Percentiles rank a stretch among this genome's conserved stretches.
These are phyloP conservation scores for Hypoxylon fragiforme DNA, from an alignment of 495 filamentous ascomycete species.

Conservation along the genomic window DNA sequence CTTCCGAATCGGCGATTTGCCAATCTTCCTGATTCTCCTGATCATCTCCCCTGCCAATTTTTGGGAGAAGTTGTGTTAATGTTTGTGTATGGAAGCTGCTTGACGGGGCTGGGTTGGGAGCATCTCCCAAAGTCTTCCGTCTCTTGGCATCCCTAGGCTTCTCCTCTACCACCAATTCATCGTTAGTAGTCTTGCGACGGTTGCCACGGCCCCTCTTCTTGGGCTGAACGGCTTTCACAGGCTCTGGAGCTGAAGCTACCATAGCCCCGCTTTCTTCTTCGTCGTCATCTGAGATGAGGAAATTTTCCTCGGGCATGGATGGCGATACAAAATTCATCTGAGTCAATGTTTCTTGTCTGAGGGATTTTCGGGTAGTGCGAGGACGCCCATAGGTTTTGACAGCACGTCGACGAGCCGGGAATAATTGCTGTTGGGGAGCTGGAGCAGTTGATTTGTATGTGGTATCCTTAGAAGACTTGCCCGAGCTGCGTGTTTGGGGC, in stretches of 20 bases:
- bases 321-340: slow-evolving; percentile 50
- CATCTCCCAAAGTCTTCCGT: slow-evolving; percentile 52
- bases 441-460: slow-evolving; percentile 44
- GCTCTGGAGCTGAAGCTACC: slow-evolving; percentile 17
- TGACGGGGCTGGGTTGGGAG: slow-evolving; percentile 33
- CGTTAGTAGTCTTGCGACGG: slow-evolving; percentile 33
- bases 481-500: slow-evolving; percentile 35
- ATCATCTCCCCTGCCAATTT: too few species aligned
- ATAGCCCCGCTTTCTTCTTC: slow-evolving; percentile 20
- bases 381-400: slow-evolving; percentile 47
- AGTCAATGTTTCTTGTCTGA: slow-evolving; percentile 53
- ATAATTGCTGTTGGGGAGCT: slow-evolving; percentile 44
- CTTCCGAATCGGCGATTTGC: slow-evolving; percentile 43
- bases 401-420: slow-evolving; percentile 40
- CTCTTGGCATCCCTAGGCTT: slow-evolving; percentile 29
- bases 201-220: slow-evolving; percentile 24
- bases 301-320: slow-evolving; percentile 20
- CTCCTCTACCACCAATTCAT: slow-evolving; percentile 22
- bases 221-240: slow-evolving; percentile 14
- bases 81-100: slow-evolving; percentile 49
- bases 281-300: slow-evolving; percentile 8
- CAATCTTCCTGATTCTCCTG: slow-evolving; percentile 29
- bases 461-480: slow-evolving; percentile 15
- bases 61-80: slow-evolving; percentile 47
- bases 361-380: slow-evolving; percentile 28